A percentile compares a stretch with the other conserved stretches of the same genome.
phyloP scores from a whole-genome alignment of 768 basidiomycete genomes.

The Albatrellus ellisii region DNA sequence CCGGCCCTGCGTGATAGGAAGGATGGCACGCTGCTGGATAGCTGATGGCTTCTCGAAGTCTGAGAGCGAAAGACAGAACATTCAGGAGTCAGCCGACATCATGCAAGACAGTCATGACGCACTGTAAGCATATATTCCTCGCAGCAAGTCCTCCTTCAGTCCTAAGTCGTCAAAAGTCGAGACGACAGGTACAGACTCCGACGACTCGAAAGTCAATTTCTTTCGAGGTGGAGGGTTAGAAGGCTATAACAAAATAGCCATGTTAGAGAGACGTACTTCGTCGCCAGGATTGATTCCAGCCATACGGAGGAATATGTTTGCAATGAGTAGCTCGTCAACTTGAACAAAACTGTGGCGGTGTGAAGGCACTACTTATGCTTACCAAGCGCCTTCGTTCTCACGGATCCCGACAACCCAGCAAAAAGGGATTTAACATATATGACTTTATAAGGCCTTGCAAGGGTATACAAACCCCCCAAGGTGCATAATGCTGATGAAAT shows the following conservation, averaged over 20 bases:
- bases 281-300: slow-evolving; percentile 76
- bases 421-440: too few species aligned
- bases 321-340: slow-evolving; percentile 21
- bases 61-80: slow-evolving; percentile 14
- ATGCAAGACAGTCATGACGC: slow-evolving; percentile 17
- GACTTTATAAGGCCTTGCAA: too few species aligned
- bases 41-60: slow-evolving; percentile 98
- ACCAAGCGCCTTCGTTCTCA: too few species aligned
- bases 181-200: slow-evolving; percentile 80
- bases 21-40: slow-evolving; percentile 95
- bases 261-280: slow-evolving; percentile 39
- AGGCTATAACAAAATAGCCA: background rate
- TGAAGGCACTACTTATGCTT: too few species aligned
- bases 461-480: too few species aligned
- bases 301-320: slow-evolving; percentile 38
- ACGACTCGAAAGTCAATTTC: slow-evolving; percentile 94
- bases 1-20: slow-evolving; percentile 89
- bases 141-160: slow-evolving; percentile 88
- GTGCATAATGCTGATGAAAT: too few species aligned
- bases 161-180: slow-evolving; percentile 85
- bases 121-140: slow-evolving; percentile 99
- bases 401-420: too few species aligned
- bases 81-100: background rate
- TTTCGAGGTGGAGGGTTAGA: slow-evolving; percentile 16
- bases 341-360: slow-evolving; percentile 18